A percentile compares a stretch with the other conserved stretches of the same genome.
phyloP scores from a whole-genome alignment of 805 yeast species.

The Cyberlindnera euphorbiae region DNA sequence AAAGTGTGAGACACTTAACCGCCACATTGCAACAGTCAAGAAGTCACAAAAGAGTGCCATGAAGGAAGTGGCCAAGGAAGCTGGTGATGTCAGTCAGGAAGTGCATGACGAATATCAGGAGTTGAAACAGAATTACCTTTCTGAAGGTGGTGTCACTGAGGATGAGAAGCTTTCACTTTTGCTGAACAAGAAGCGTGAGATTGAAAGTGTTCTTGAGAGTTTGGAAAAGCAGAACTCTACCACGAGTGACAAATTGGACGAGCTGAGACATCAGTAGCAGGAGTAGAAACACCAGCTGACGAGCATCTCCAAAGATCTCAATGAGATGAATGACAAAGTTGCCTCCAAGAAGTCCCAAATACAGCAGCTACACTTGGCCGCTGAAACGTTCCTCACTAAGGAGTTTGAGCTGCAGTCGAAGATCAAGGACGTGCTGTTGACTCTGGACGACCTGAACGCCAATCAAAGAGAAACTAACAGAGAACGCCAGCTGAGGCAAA shows the following conservation, averaged over 20 bases:
- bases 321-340: slow-evolving; percentile 32
- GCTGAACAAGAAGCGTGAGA: slow-evolving; percentile 40
- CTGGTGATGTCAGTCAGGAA: slow-evolving; percentile 40
- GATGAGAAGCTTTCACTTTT: slow-evolving; percentile 42
- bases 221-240: slow-evolving; percentile 33
- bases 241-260: slow-evolving; percentile 32
- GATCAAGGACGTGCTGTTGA: slow-evolving; percentile 52
- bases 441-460: slow-evolving; percentile 70
- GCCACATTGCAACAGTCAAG: slow-evolving; percentile 43
- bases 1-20: slow-evolving; percentile 36
- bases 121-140: slow-evolving; percentile 52
- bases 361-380: slow-evolving; percentile 34
- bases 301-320: slow-evolving; percentile 20
- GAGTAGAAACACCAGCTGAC: slow-evolving; percentile 26
- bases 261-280: slow-evolving; percentile 29
- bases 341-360: slow-evolving; percentile 37
- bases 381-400: slow-evolving; percentile 36
- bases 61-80: slow-evolving; percentile 27
- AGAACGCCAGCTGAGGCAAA: slow-evolving; percentile 69
- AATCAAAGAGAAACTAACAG: slow-evolving; percentile 69
- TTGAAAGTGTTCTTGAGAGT: slow-evolving; percentile 33
- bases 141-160: slow-evolving; percentile 53
- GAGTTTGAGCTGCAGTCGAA: slow-evolving; percentile 62
- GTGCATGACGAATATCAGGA: slow-evolving; percentile 53
- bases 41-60: slow-evolving; percentile 38